Evolutionary conservation across 768 basidiomycete species (phyloP), one percentile per base, ranked within the genome.

Genomic region (Calocybe cyanea): DNA sequence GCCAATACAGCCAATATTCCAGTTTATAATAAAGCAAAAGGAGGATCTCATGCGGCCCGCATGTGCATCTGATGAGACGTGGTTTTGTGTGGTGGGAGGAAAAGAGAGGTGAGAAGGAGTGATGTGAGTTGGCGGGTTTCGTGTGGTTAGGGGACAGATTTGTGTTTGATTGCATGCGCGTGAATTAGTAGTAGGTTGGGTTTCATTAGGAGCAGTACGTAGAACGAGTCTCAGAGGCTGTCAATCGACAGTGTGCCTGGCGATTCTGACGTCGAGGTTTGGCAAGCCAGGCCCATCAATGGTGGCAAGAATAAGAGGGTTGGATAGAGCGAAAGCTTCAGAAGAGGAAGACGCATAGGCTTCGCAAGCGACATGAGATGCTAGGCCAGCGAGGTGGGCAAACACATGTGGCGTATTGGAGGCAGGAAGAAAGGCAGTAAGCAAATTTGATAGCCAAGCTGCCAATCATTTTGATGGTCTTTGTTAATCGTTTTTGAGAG

Each of bases 401-500:
- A 92, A 69, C 2, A 92, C 63, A 38, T 75, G 74, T n/a, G 68
- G 62, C 9, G 55, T 35, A 57, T 59, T 43, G n/a, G 6, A 17
- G 30, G 2, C 57, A 51, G 18, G 55, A 49, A 2, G 25, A 35
- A n/a, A 14, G 7, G 63, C 64, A 11, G 65, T 63, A 2, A 90
- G 69, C 1, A 87, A 49, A 25, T 74, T 67, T 0, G 71, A 63
- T 0, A 91, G 63, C 90, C 90, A 92, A 0, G 72, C 63, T 0
- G 68, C 57, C 2, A 80, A 81, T 20, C 89, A 73, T 35, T 89
- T 83, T 42, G n/a, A 90, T 74, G 56, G 82, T 83, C 58, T 90
- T 92, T 20, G 77, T 81, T 4, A 83, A 62, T 2, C 90, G 79
- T 52, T 87, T 91, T 57, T 92, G 90, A 3, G 88, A 90, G 49